These are phyloP conservation scores for Monosporascus sp. DNA, from an alignment of 2,329 filamentous ascomycete genomes.

Conservation along the genomic window DNA sequence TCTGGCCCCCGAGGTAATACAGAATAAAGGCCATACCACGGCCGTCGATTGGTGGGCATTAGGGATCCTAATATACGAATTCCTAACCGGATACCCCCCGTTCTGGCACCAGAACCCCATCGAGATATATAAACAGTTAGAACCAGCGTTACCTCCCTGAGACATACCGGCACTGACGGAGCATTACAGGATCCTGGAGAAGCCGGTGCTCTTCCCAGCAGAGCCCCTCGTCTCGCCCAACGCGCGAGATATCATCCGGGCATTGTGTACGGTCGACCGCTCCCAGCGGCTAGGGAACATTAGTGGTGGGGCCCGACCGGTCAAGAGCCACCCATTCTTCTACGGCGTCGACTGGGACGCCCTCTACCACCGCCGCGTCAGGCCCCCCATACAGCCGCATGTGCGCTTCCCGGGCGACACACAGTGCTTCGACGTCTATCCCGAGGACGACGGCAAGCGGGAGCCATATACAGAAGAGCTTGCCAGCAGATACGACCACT, in stretches of 20 bases:
- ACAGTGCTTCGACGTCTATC: constrained; percentile 77
- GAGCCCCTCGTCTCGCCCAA: constrained; percentile 60
- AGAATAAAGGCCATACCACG: constrained; percentile 70
- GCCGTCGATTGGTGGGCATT: constrained; percentile 87
- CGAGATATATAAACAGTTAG: constrained; percentile 76
- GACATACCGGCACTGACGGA: constrained; percentile 10
- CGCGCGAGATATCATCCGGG: constrained; percentile 69
- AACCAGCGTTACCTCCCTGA: not conserved
- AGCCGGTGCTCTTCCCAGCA: constrained; percentile 68
- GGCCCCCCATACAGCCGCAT: constrained; percentile 71
- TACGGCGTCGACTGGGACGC: constrained; percentile 68
- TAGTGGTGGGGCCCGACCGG: constrained; percentile 63
- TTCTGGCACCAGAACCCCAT: constrained; percentile 86
- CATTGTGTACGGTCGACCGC: constrained; percentile 73
- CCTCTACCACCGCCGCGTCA: constrained; percentile 56
- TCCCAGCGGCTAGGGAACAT: constrained; percentile 75
- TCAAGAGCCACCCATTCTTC: constrained; percentile 77
- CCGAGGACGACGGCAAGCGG: constrained; percentile 63
- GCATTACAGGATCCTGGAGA: constrained; percentile 64
- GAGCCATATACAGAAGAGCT: constrained; percentile 67
- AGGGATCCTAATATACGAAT: constrained; percentile 79
- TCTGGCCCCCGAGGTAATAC: constrained; percentile 77
- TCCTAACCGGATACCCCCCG: constrained; percentile 76
- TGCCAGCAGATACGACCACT: constrained; percentile 62
- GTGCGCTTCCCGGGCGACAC: constrained; percentile 68